These are phyloP conservation scores for Triangularia verruculosa DNA, from an alignment of 2,329 filamentous ascomycete genomes.

Conservation along the genomic window DNA sequence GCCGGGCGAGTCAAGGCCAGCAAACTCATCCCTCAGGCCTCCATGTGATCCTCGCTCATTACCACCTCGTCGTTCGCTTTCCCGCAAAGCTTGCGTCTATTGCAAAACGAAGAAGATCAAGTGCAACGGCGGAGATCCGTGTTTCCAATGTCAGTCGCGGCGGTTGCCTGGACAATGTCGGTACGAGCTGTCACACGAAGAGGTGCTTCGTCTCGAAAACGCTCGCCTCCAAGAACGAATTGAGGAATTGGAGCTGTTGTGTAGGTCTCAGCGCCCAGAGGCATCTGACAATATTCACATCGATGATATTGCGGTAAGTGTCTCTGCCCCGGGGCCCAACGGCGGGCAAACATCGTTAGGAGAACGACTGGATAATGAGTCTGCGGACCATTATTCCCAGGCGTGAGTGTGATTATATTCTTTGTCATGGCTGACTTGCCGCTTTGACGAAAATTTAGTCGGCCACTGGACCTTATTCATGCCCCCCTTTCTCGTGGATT, in stretches of 20 bases:
- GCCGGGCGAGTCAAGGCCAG: background rate
- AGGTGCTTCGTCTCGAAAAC: background rate
- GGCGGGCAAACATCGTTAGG: background rate
- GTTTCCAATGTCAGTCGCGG: background rate
- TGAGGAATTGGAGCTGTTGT: background rate
- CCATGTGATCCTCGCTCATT: background rate
- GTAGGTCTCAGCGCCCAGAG: background rate
- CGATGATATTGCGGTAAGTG: background rate
- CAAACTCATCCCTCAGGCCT: background rate
- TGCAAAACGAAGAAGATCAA: constrained; percentile 8
- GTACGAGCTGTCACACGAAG: background rate
- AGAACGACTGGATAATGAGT: background rate
- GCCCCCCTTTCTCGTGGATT: background rate
- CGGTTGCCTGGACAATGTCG: background rate
- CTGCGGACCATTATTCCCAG: background rate
- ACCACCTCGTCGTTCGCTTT: background rate
- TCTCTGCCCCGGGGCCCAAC: background rate
- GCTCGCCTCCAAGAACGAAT: background rate
- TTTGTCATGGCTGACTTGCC: background rate
- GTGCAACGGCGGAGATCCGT: background rate
- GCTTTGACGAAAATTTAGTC: background rate
- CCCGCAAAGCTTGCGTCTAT: background rate
- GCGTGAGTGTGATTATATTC: background rate
- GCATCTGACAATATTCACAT: background rate
- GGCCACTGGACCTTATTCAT: background rate